These are phyloP conservation scores for carrot (Daucus carota) DNA, from an alignment of 129 eudicot species.

Conservation along the genomic window DNA sequence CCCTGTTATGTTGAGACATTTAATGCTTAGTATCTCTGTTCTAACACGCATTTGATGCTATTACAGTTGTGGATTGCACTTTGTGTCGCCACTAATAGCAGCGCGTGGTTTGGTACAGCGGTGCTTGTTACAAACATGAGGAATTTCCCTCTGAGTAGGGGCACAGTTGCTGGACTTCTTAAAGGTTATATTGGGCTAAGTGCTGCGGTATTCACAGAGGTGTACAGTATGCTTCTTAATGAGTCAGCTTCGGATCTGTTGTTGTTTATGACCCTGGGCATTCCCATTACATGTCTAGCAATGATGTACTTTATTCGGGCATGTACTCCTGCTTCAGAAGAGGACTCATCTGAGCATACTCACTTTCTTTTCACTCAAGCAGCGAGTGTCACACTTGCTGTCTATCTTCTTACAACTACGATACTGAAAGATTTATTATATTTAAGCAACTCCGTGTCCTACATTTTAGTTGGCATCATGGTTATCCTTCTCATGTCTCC, in stretches of 20 bases:
- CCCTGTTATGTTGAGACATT: too few species aligned
- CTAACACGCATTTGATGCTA: not conserved
- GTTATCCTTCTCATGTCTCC: slow-evolving; percentile 77
- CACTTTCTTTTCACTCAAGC: slow-evolving; percentile 82
- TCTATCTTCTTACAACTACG: slow-evolving; percentile 73
- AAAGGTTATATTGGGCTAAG: slow-evolving; percentile 92
- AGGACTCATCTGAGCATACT: slow-evolving; percentile 52
- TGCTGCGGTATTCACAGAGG: slow-evolving; percentile 85
- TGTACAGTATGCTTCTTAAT: slow-evolving; percentile 61
- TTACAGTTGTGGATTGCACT: slow-evolving; percentile 83
- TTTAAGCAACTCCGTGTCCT: slow-evolving; percentile 34
- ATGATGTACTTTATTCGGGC: slow-evolving; percentile 81
- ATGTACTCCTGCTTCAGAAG: slow-evolving; percentile 73
- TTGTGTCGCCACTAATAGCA: slow-evolving; percentile 70
- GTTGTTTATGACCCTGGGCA: slow-evolving; percentile 60
- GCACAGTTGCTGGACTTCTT: slow-evolving; percentile 88
- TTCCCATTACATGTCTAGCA: slow-evolving; percentile 54
- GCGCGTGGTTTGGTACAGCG: slow-evolving; percentile 92
- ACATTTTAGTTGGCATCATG: slow-evolving; percentile 50
- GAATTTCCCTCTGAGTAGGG: slow-evolving; percentile 83
- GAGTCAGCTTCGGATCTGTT: slow-evolving; percentile 51
- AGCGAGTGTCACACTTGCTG: slow-evolving; percentile 64
- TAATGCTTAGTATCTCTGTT: too few species aligned
- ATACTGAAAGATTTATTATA: slow-evolving; percentile 37
- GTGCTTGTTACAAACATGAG: slow-evolving; percentile 97